A percentile compares a stretch with the other conserved stretches of the same genome.
Conservation (phyloP, 1,284 basidiomycete genomes). For the Leccinum fallax region DNA sequence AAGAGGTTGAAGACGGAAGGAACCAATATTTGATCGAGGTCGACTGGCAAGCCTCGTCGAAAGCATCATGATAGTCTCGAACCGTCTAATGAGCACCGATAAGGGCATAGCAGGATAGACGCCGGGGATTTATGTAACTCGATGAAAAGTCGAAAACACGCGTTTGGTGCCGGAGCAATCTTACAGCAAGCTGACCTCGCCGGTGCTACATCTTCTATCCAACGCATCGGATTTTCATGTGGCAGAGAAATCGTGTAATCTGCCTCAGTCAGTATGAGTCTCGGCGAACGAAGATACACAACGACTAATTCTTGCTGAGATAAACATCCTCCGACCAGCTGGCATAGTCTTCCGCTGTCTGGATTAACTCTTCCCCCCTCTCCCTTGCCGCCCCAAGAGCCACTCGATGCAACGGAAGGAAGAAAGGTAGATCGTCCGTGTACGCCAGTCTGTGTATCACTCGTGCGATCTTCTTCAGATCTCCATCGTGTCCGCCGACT, state of each 20-base stretch:
- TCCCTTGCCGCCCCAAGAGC: conserved; percentile 28
- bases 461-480: conserved; percentile 27
- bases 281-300: neutral
- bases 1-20: neutral
- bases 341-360: conserved; percentile 29
- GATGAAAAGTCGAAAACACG: conserved; percentile 12
- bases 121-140: conserved; percentile 1
- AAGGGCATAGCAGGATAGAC: conserved; percentile 4
- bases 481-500: conserved; percentile 15
- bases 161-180: too few relatives aligned
- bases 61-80: neutral
- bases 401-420: conserved; percentile 28
- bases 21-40: neutral
- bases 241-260: too few relatives aligned
- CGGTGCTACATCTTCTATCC: too few relatives aligned
- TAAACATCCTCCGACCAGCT: conserved; percentile 35
- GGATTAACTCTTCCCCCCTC: conserved; percentile 29
- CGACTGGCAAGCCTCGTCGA: conserved; percentile 1
- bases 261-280: neutral
- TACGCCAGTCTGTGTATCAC: conserved; percentile 20
- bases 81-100: conserved; percentile 5
- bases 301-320: neutral
- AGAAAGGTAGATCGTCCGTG: conserved; percentile 31
- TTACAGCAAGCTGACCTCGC: too few relatives aligned
- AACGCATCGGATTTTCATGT: too few relatives aligned